Conservation (phyloP, 202 grass and related monocot species). For the Setaria italica region DNA sequence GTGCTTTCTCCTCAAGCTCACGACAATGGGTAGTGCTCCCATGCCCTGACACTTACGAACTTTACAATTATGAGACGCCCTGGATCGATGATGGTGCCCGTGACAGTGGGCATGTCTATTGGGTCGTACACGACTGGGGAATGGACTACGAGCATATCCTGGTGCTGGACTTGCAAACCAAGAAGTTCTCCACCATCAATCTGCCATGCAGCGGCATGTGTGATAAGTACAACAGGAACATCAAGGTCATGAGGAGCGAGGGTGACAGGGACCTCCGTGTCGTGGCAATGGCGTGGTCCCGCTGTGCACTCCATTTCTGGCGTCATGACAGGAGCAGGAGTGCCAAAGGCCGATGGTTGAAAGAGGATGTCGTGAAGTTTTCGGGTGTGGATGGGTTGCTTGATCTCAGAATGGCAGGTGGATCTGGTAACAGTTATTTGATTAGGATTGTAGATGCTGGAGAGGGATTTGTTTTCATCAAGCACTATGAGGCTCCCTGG, state of each 20-base stretch:
- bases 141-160: neutral
- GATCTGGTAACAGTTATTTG: neutral
- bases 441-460: neutral
- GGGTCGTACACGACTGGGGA: neutral
- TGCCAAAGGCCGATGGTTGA: neutral
- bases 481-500: neutral
- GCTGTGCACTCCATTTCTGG: neutral
- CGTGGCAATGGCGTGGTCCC: neutral
- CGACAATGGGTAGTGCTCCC: neutral
- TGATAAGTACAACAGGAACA: neutral
- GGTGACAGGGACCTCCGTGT: neutral
- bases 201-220: neutral
- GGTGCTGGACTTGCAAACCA: neutral
- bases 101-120: neutral
- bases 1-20: neutral
- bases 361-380: neutral
- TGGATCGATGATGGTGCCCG: neutral
- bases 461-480: neutral
- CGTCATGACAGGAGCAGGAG: neutral
- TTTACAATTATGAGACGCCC: neutral
- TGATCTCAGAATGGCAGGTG: neutral
- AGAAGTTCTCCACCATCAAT: conserved; percentile 1
- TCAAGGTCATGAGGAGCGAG: neutral
- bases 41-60: neutral
- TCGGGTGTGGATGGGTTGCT: neutral